These are phyloP conservation scores for Gaeumannomyces sp. DNA, from an alignment of 2,329 filamentous ascomycete species.

Conservation along the genomic window DNA sequence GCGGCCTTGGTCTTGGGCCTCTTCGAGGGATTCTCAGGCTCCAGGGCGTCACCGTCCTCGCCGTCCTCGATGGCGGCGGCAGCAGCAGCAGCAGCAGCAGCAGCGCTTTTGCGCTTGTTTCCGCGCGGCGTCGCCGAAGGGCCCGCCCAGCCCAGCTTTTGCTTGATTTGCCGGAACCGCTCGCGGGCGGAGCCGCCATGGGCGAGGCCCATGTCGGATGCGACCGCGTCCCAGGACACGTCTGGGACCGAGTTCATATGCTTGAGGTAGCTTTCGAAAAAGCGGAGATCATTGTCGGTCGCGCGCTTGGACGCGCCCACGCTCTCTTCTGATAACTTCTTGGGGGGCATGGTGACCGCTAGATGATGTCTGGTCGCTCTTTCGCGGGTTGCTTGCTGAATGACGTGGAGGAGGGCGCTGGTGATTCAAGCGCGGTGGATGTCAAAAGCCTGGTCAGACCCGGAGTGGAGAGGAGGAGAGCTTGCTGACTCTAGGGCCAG, in stretches of 20 bases:
- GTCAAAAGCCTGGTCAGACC: neutral
- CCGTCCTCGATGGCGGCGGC: conserved; percentile 12
- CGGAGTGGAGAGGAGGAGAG: no score
- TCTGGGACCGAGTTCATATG: conserved; percentile 9
- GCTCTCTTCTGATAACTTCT: neutral
- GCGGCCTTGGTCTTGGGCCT: conserved; percentile 3
- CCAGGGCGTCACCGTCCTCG: neutral
- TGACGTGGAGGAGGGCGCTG: neutral
- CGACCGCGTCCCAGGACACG: conserved; percentile 20
- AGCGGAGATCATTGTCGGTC: conserved; percentile 6
- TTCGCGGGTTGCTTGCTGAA: no score
- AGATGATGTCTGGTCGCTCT: neutral
- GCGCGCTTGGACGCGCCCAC: neutral
- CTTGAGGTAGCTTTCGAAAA: conserved; percentile 6
- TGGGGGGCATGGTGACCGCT: neutral
- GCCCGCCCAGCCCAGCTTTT: conserved; percentile 14
- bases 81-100: no score
- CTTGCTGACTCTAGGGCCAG: neutral
- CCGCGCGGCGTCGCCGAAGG: conserved; percentile 6
- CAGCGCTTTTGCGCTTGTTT: conserved; percentile 12
- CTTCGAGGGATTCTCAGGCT: conserved; percentile 9
- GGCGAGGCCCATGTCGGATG: conserved; percentile 11
- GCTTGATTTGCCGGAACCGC: conserved; percentile 18
- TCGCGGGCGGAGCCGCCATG: conserved; percentile 8
- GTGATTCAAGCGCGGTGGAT: neutral